Conservation (phyloP, 208 protist genomes). For the Strigomonas oncopelti region DNA sequence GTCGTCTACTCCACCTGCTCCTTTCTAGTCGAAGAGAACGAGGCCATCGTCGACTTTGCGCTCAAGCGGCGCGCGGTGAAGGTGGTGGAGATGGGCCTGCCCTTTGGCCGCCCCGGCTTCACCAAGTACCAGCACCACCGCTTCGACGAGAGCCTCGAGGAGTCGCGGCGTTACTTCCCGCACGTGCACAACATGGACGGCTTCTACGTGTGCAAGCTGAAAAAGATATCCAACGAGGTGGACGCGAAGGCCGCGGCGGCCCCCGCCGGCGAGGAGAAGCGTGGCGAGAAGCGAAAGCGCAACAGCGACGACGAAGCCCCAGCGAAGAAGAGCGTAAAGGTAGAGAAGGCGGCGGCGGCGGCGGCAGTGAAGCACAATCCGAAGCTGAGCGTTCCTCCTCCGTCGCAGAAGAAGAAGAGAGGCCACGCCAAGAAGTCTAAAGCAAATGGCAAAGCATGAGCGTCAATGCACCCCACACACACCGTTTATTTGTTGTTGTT, state of each 20-base stretch:
- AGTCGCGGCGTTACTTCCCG: constrained; percentile 93
- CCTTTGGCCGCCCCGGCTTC: constrained; percentile 92
- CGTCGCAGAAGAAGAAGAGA: constrained; percentile 4
- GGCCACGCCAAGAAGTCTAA: not conserved
- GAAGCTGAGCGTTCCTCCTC: constrained; percentile 1
- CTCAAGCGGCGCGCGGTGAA: constrained; percentile 90
- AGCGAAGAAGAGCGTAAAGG: not conserved
- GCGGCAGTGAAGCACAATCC: not conserved
- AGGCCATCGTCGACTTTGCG: constrained; percentile 97
- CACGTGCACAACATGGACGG: constrained; percentile 99
- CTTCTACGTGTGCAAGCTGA: constrained; percentile 99
- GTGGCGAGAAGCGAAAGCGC: not conserved
- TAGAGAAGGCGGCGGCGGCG: not conserved
- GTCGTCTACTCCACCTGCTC: constrained; percentile 99
- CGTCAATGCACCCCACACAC: not conserved
- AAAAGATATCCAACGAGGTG: constrained; percentile 80
- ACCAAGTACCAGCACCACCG: constrained; percentile 80
- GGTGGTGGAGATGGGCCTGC: constrained; percentile 92
- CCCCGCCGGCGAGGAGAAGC: not conserved
- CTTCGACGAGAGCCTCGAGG: constrained; percentile 74
- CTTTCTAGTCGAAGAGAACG: constrained; percentile 98
- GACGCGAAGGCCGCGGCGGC: constrained; percentile 11
- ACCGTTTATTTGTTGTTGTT: no score
- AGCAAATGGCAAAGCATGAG: not conserved
- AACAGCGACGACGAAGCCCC: not conserved